These are phyloP conservation scores for Sporisorium exsertum DNA, from an alignment of 1,284 basidiomycete genomes.

Conservation along the genomic window DNA sequence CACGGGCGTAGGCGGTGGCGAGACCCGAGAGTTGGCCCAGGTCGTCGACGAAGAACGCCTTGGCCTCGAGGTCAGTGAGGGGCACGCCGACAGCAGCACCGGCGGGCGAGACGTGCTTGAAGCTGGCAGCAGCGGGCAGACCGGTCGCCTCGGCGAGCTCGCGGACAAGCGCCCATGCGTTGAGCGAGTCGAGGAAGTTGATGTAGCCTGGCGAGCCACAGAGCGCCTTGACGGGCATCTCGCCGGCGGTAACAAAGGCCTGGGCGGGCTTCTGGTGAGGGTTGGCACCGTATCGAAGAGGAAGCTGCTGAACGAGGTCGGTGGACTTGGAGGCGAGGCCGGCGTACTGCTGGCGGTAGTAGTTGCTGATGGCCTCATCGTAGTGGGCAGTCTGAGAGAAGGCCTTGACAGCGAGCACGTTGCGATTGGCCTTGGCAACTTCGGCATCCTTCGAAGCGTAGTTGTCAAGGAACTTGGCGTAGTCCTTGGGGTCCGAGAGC, in stretches of 20 bases:
- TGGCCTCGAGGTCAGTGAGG: slow-evolving; percentile 86
- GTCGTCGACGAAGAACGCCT: slow-evolving; percentile 96
- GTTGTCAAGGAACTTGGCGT: slow-evolving; percentile 82
- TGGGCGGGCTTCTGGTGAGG: slow-evolving; percentile 99
- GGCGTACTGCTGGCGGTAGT: slow-evolving; percentile 96
- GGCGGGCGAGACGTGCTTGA: slow-evolving; percentile 99
- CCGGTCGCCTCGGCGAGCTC: slow-evolving; percentile 84
- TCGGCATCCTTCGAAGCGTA: slow-evolving; percentile 73
- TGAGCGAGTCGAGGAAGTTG: slow-evolving; percentile 97
- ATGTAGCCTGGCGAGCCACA: slow-evolving; percentile 98
- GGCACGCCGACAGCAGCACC: slow-evolving; percentile 81
- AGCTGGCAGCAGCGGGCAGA: slow-evolving; percentile 95
- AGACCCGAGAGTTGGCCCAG: slow-evolving; percentile 88
- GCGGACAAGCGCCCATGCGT: slow-evolving; percentile 95
- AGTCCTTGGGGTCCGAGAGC: slow-evolving; percentile 94
- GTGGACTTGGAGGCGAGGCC: slow-evolving; percentile 73
- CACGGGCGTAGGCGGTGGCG: slow-evolving; percentile 93
- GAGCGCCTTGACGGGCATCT: slow-evolving; percentile 93
- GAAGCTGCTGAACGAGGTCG: slow-evolving; percentile 74
- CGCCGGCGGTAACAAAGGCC: slow-evolving; percentile 89
- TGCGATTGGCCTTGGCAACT: slow-evolving; percentile 76
- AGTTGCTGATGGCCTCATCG: slow-evolving; percentile 93
- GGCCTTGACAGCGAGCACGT: slow-evolving; percentile 91
- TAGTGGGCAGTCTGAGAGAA: slow-evolving; percentile 96
- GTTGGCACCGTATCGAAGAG: slow-evolving; percentile 95